Percentiles rank a stretch among this genome's conserved stretches.
These are phyloP conservation scores for Andrographis paniculata DNA, from an alignment of 305 asterid species.

Conservation along the genomic window DNA sequence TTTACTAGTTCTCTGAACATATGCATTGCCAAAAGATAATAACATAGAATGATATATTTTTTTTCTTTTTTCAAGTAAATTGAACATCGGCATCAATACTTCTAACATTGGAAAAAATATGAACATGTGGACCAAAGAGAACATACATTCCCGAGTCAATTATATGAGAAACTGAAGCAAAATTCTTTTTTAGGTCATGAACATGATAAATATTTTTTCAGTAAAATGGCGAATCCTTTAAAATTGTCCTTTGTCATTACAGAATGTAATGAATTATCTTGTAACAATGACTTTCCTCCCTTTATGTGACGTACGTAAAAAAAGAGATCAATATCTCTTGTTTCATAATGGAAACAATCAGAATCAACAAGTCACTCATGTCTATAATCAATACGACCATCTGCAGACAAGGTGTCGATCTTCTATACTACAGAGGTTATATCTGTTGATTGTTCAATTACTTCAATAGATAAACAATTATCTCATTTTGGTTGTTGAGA, in stretches of 20 bases:
- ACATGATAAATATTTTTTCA: slow-evolving; percentile 11
- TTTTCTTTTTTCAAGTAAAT: slow-evolving; percentile 6
- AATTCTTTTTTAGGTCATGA: background rate
- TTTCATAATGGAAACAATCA: slow-evolving; percentile 12
- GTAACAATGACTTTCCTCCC: background rate
- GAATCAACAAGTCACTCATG: slow-evolving; percentile 15
- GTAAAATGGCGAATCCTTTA: background rate
- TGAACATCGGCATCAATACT: slow-evolving; percentile 1
- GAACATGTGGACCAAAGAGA: slow-evolving; percentile 11
- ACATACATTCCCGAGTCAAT: slow-evolving; percentile 6
- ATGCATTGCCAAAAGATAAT: slow-evolving; percentile 6
- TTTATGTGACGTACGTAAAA: background rate
- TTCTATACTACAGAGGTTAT: background rate
- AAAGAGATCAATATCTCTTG: background rate
- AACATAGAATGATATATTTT: slow-evolving; percentile 4
- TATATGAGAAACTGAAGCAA: background rate
- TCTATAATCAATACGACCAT: background rate
- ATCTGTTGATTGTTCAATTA: background rate
- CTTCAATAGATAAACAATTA: slow-evolving; percentile 10
- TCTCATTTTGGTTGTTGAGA: slow-evolving; percentile 7
- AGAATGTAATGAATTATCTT: slow-evolving; percentile 3
- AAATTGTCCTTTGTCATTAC: slow-evolving; percentile 1
- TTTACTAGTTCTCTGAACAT: slow-evolving; percentile 14
- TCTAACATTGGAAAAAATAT: slow-evolving; percentile 3
- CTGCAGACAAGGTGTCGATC: background rate